phyloP scores from a whole-genome alignment of 2,329 filamentous ascomycete genomes.

The Talaromyces piceae region DNA sequence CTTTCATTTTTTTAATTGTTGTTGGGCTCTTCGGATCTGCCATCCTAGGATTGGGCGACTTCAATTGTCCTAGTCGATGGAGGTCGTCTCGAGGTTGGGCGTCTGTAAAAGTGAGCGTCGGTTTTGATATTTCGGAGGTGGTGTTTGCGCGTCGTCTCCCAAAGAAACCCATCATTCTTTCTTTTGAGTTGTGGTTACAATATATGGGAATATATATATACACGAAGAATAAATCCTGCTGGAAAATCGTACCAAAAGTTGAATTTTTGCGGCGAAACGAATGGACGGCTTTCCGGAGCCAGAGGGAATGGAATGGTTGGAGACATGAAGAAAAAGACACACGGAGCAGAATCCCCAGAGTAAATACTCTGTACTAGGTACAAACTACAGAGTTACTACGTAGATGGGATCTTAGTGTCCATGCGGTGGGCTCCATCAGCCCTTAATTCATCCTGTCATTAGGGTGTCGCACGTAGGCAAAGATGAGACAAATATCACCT shows the following conservation, averaged over 20 bases:
- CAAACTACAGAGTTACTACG: too few species aligned
- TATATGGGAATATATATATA: not conserved
- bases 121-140: slow-evolving; percentile 23
- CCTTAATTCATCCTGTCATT: slow-evolving; percentile 9
- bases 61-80: slow-evolving; percentile 12
- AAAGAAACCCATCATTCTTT: slow-evolving; percentile 14
- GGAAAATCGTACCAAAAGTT: not conserved
- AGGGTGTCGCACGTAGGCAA: slow-evolving; percentile 1
- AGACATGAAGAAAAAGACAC: slow-evolving; percentile 1
- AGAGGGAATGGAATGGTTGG: slow-evolving; percentile 11
- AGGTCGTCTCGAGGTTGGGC: slow-evolving; percentile 25
- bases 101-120: slow-evolving; percentile 26
- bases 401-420: not conserved
- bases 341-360: not conserved
- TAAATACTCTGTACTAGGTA: not conserved
- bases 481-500: slow-evolving; percentile 1
- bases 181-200: not conserved
- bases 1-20: slow-evolving; percentile 11
- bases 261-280: slow-evolving; percentile 19
- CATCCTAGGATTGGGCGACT: slow-evolving; percentile 3
- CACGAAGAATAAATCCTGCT: not conserved
- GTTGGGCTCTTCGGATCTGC: not conserved
- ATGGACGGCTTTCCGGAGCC: slow-evolving; percentile 36
- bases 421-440: slow-evolving; percentile 10
- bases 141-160: slow-evolving; percentile 22